Percentiles rank a stretch among this genome's conserved stretches.
Conservation (phyloP, 2,329 filamentous ascomycete genomes). For the Aspergillus aculeatus region DNA sequence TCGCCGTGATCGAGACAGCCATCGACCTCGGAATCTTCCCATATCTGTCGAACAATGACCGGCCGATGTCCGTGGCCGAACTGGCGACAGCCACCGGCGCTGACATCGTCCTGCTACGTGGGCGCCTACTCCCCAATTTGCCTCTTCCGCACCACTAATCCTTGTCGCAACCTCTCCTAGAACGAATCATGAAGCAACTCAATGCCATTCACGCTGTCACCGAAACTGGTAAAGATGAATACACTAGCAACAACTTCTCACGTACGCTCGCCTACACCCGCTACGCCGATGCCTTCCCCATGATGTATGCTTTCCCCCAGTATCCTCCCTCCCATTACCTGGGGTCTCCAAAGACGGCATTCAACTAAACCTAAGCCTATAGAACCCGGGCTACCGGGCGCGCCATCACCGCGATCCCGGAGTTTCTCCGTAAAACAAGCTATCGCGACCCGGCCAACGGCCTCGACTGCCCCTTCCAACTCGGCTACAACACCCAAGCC, state of each 20-base stretch:
- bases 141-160: too few relatives aligned
- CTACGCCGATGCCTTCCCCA: slow-evolving; percentile 26
- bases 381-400: slow-evolving; percentile 21
- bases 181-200: slow-evolving; percentile 32
- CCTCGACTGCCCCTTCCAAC: slow-evolving; percentile 24
- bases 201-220: slow-evolving; percentile 35
- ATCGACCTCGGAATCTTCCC: slow-evolving; percentile 26
- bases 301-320: slow-evolving; percentile 19
- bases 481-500: neutral
- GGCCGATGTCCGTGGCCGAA: slow-evolving; percentile 19
- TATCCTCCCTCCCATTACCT: neutral
- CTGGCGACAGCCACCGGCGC: slow-evolving; percentile 22
- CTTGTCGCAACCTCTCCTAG: too few relatives aligned
- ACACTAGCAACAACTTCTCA: slow-evolving; percentile 34
- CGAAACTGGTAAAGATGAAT: slow-evolving; percentile 34
- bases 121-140: too few relatives aligned
- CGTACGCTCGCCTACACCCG: slow-evolving; percentile 26
- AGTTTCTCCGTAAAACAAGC: slow-evolving; percentile 22
- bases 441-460: slow-evolving; percentile 26
- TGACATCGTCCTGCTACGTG: slow-evolving; percentile 13
- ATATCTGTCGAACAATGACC: slow-evolving; percentile 21
- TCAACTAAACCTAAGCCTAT: neutral
- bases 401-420: slow-evolving; percentile 20
- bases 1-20: slow-evolving; percentile 24
- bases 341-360: too few relatives aligned